Base-by-base conservation (phyloP, 1,139 yeast species). In the Meyerozyma guilliermondii region DNA sequence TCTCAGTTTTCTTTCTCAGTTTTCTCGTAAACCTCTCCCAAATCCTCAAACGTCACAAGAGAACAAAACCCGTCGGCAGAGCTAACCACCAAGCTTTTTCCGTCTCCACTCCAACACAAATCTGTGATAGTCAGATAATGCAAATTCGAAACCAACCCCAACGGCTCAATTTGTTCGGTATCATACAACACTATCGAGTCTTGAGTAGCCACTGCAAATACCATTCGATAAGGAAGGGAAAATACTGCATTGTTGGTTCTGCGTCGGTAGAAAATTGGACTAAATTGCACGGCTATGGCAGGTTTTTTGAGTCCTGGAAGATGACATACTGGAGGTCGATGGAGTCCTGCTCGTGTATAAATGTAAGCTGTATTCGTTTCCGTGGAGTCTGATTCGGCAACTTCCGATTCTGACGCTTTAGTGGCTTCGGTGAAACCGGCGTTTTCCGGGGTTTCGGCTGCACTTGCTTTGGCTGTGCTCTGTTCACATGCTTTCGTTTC, bases 1-100 rank as follows among this genome's bases (percentile, higher is more conserved):
- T 22, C 36, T 24, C 27, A 31, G n/a, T n/a, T n/a, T n/a, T n/a
- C n/a, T n/a, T 7, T 27, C 37, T 13, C 43, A 10, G 16, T 41
- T 7, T 52, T 53, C 23, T 52, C 45, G 50, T 37, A 48, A 46
- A 11, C 53, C 31, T 62, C 68, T 1, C 95, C 95, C 41, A 87
- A 72, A 1, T 61, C 58, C 3, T 73, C 75, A 45, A 87, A 79
- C 5, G 66, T 62, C 3, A 88, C 62, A 34, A 75, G 74, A 1
- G 96, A 85, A 53, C 97, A 87, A 56, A 88, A 91, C 18, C 98
- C 98, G 61, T 94, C 99, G 0, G 95, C 85, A 0, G 97, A 87
- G n/a, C 95, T 80, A 27, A 85, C 74, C 49, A 91, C 68, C 23
- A 92, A 63, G 14, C 77, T 66, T n/a, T 65, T 63, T 0, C 98